phyloP scores from a whole-genome alignment of 2,329 filamentous ascomycete genomes.

The Bipolaris gigantea region DNA sequence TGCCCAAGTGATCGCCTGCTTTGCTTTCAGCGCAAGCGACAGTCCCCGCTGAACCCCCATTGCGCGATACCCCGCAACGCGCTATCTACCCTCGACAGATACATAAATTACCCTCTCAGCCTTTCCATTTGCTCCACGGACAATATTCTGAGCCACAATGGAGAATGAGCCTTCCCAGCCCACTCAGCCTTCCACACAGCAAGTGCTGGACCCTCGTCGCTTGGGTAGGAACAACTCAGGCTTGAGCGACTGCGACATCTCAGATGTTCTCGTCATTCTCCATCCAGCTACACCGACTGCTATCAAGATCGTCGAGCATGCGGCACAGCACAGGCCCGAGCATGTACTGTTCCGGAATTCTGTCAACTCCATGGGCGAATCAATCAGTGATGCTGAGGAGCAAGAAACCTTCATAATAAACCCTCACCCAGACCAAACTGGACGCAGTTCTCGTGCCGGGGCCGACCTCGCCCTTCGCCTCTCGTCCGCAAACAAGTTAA shows the following conservation, averaged over 20 bases:
- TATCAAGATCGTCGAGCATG: constrained; percentile 66
- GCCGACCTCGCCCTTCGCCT: constrained; percentile 77
- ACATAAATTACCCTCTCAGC: not conserved
- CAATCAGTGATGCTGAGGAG: constrained; percentile 44
- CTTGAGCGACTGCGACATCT: constrained; percentile 77
- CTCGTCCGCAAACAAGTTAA: constrained; percentile 64
- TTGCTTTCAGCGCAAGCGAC: constrained; percentile 7
- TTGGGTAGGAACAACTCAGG: constrained; percentile 79
- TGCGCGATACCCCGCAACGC: not conserved
- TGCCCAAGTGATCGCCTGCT: constrained; percentile 5
- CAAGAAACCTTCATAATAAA: constrained; percentile 56
- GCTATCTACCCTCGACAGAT: constrained; percentile 2
- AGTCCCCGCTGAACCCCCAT: not conserved
- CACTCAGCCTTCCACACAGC: constrained; percentile 72
- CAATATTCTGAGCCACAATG: constrained; percentile 15
- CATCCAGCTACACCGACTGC: constrained; percentile 76
- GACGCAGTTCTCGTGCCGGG: constrained; percentile 25
- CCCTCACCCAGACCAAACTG: constrained; percentile 23
- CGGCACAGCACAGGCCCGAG: constrained; percentile 56
- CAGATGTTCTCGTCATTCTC: constrained; percentile 87
- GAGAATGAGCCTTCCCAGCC: constrained; percentile 38
- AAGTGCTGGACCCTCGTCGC: constrained; percentile 77
- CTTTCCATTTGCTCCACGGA: not conserved
- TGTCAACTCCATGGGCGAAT: constrained; percentile 44
- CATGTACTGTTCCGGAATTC: constrained; percentile 59